phyloP scores from a whole-genome alignment of 2,329 filamentous ascomycete genomes.

The Didymellaceae sp. region DNA sequence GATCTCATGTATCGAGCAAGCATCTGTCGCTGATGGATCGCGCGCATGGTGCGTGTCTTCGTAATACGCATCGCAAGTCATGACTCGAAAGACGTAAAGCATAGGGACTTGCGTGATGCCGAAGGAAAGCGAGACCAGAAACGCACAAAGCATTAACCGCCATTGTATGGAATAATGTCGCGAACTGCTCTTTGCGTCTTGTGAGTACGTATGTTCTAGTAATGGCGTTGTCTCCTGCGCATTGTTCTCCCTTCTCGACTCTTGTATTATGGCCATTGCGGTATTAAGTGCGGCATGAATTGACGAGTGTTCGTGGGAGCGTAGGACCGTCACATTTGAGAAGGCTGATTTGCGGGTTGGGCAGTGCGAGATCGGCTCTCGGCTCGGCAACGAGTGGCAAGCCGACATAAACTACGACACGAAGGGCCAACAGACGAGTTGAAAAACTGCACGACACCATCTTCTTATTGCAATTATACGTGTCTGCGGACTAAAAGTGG shows the following conservation, averaged over 20 bases:
- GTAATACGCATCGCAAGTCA: conserved; percentile 76
- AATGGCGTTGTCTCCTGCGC: conserved; percentile 27
- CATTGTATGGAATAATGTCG: conserved; percentile 37
- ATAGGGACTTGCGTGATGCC: conserved; percentile 59
- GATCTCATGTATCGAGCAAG: conserved; percentile 67
- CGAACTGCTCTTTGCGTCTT: conserved; percentile 18
- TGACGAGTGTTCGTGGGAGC: too few relatives aligned
- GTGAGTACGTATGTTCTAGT: conserved; percentile 17
- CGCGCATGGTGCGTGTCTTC: conserved; percentile 56
- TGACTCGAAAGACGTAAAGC: conserved; percentile 72
- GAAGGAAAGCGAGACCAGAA: conserved; percentile 63
- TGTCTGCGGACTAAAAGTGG: too few relatives aligned
- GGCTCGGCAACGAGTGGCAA: too few relatives aligned
- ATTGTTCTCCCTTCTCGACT: not conserved
- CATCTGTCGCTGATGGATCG: conserved; percentile 54
- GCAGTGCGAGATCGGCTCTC: too few relatives aligned
- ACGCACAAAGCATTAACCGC: conserved; percentile 64
- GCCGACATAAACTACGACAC: too few relatives aligned
- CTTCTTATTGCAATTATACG: too few relatives aligned
- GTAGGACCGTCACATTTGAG: too few relatives aligned
- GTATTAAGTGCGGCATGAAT: not conserved
- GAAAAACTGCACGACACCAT: too few relatives aligned
- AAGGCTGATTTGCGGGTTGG: too few relatives aligned
- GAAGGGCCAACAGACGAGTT: too few relatives aligned
- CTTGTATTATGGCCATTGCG: not conserved